Evolutionary conservation across 768 basidiomycete species (phyloP).

Genomic region (Boletus patriciae): DNA sequence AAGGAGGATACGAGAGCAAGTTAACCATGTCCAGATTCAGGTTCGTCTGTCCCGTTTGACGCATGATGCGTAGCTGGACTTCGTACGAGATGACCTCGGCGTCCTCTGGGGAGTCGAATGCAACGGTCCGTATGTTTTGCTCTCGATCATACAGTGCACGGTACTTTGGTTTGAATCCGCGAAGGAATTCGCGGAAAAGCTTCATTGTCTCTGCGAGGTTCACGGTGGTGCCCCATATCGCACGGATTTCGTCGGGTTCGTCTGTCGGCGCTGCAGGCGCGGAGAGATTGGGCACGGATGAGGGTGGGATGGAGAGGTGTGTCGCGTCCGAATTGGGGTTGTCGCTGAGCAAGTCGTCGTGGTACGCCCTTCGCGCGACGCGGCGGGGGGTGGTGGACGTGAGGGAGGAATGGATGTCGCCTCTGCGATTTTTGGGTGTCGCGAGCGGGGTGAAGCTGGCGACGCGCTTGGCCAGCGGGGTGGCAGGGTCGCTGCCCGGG

Average conservation of each 20-base stretch:
- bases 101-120: conserved; percentile 59
- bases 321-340: conserved; percentile 60
- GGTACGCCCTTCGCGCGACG: conserved; percentile 18
- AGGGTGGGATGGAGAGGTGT: conserved; percentile 55
- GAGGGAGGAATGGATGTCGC: conserved; percentile 33
- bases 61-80: conserved; percentile 77
- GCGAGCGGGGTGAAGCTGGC: conserved; percentile 24
- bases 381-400: conserved; percentile 34
- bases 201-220: conserved; percentile 90
- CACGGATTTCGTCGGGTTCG: conserved; percentile 81
- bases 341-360: conserved; percentile 24
- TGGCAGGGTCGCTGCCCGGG: conserved; percentile 39
- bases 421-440: conserved; percentile 48
- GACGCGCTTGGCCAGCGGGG: conserved; percentile 45
- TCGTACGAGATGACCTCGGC: conserved; percentile 76
- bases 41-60: conserved; percentile 88
- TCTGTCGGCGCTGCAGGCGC: conserved; percentile 62
- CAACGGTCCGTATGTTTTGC: conserved; percentile 50
- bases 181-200: conserved; percentile 83
- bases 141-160: conserved; percentile 70
- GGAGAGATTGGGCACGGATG: conserved; percentile 57
- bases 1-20: conserved; percentile 80
- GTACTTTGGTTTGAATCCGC: conserved; percentile 92
- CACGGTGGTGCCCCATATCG: conserved; percentile 98
- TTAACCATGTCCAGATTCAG: conserved; percentile 90